Evolutionary conservation across 768 basidiomycete species (phyloP), one percentile per base, ranked within the genome.

Genomic region (Russula sp.): DNA sequence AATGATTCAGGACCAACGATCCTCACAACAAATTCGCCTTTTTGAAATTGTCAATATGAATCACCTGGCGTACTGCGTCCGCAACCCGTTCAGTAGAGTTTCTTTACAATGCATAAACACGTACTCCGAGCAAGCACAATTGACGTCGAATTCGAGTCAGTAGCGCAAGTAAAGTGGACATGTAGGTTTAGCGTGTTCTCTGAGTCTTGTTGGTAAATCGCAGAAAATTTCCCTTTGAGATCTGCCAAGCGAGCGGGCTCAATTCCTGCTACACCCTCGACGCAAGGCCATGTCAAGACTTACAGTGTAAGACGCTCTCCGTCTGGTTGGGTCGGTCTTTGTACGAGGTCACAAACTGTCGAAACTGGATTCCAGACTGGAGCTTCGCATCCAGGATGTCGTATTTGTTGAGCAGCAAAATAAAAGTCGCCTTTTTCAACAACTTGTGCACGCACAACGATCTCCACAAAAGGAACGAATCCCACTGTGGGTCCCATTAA

Each of bases 321-420:
- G 74, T 72, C 34, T 80, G 78, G 64, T 86, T 86, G 13, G 78
- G 75, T 65, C 76, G 76, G 45, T 79, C 78, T 46, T 75, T 74
- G 69, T 81, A 87, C 8, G 79, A 78, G 32, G 79, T 79, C 7
- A 86, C 82, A 65, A 80, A 83, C 16, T 77, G 73, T n/a, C 76
- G 74, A 64, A 87, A 83, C 53, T 75, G 73, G 10, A 83, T 69
- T 3, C 84, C 84, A 7, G 77, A 69, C 58, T 75, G 71, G 10
- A 87, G 73, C 68, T 85, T 84, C 16, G 74, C 72, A 34, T 81
- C 75, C 25, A 87, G 73, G 59, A 87, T 78, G 68, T 87, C 85
- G 61, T 76, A 73, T 66, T 86, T 86, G 74, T 85, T 85, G 18
- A 86, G 74, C 68, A 86, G 79, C 20, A 87, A 71, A 46, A 86